phyloP scores from a whole-genome alignment of 2,329 filamentous ascomycete genomes.

The Alternaria arbusti region DNA sequence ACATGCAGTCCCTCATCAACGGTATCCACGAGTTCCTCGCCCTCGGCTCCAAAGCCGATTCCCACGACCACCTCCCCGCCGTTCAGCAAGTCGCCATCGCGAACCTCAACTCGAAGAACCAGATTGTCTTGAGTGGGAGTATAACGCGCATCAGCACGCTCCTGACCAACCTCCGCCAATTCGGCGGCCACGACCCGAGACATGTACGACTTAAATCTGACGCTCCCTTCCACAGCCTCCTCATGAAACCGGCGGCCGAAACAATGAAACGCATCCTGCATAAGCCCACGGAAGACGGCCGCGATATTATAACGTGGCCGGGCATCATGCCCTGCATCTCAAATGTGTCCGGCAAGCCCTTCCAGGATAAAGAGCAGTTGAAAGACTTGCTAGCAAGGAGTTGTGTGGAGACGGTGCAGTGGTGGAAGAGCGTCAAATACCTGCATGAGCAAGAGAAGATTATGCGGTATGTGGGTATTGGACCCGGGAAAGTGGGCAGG shows the following conservation, averaged over 20 bases:
- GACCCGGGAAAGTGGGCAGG: conserved; percentile 89
- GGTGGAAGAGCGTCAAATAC: conserved; percentile 94
- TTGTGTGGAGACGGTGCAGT: conserved; percentile 88
- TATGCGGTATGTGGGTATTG: conserved; percentile 86
- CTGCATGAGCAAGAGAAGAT: conserved; percentile 84
- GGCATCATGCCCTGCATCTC: conserved; percentile 78
- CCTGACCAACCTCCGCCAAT: conserved; percentile 83
- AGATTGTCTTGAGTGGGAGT: conserved; percentile 91
- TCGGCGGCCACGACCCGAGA: conserved; percentile 87
- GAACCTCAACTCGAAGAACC: conserved; percentile 94
- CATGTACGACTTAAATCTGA: conserved; percentile 87
- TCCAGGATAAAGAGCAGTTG: conserved; percentile 73
- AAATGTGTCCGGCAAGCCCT: conserved; percentile 84
- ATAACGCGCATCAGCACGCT: conserved; percentile 82
- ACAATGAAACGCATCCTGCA: conserved; percentile 74
- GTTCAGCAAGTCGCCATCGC: conserved; percentile 89
- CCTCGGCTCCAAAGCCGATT: conserved; percentile 71
- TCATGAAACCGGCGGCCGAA: conserved; percentile 84
- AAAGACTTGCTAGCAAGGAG: conserved; percentile 80
- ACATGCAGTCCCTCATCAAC: conserved; percentile 71
- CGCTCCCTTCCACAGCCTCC: conserved; percentile 86
- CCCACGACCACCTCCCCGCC: conserved; percentile 70
- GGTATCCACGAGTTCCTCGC: conserved; percentile 82
- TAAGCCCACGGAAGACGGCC: conserved; percentile 60
- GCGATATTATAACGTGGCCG: conserved; percentile 77